These are phyloP conservation scores for Cicer judaicum DNA, from an alignment of 306 rosid species.

Conservation along the genomic window DNA sequence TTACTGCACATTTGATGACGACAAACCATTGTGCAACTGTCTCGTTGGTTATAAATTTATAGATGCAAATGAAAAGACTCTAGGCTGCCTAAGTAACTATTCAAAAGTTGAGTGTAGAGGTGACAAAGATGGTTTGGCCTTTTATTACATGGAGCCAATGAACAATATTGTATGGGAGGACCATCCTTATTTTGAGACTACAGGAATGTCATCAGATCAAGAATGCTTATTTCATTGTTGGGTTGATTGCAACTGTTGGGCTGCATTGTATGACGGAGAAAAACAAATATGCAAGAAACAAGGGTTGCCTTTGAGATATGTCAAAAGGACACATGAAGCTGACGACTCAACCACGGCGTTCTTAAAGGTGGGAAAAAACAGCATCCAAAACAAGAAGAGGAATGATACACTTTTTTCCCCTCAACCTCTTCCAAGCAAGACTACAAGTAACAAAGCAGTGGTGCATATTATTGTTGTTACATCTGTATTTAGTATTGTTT, in stretches of 20 bases:
- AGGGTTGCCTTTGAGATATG: conserved; percentile 48
- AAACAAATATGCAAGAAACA: neutral
- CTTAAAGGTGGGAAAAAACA: conserved; percentile 40
- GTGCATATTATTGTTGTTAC: conserved; percentile 27
- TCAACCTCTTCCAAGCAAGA: conserved; percentile 17
- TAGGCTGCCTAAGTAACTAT: conserved; percentile 44
- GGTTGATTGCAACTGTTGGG: conserved; percentile 48
- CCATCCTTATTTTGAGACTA: neutral
- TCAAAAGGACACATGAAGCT: neutral
- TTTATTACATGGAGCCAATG: conserved; percentile 7
- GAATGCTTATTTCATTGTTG: conserved; percentile 42
- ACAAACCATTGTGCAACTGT: conserved; percentile 28
- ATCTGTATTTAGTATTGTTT: neutral
- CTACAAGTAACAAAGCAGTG: conserved; percentile 34
- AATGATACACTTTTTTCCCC: neutral
- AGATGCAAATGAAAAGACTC: neutral
- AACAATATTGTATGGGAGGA: neutral
- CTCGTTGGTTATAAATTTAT: conserved; percentile 1
- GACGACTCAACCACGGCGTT: neutral
- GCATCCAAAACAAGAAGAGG: neutral
- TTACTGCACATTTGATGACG: conserved; percentile 34
- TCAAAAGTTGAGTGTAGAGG: conserved; percentile 19
- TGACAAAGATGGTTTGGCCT: neutral
- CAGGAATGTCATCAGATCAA: neutral
- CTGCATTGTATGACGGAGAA: conserved; percentile 10